Percentiles rank a stretch among this genome's conserved stretches.
Conservation (phyloP, 1,284 basidiomycete genomes). For the Tremellales sp. region DNA sequence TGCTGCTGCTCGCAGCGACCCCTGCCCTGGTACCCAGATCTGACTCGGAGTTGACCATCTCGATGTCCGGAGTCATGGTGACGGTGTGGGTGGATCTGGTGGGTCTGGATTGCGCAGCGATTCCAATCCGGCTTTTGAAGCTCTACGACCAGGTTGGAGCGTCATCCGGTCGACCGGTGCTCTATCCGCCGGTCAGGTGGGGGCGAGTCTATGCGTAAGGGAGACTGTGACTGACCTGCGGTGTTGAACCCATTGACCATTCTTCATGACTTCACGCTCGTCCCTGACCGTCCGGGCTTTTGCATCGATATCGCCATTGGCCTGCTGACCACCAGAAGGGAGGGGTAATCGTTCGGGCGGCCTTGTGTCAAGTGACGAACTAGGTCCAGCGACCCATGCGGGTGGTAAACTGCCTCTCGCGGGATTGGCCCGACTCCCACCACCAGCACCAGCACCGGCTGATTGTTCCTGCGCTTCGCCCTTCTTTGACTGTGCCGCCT, state of each 20-base stretch:
- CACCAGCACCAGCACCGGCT: constrained; percentile 7
- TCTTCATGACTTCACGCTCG: constrained; percentile 68
- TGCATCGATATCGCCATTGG: constrained; percentile 7
- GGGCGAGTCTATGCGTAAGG: not conserved
- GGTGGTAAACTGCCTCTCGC: constrained; percentile 72
- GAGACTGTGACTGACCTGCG: constrained; percentile 51
- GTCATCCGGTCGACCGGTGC: constrained; percentile 81
- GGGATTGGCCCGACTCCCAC: constrained; percentile 55
- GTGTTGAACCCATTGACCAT: constrained; percentile 76
- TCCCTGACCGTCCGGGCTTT: constrained; percentile 18
- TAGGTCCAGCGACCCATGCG: constrained; percentile 31
- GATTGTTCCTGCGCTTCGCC: constrained; percentile 8
- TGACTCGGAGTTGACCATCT: no score
- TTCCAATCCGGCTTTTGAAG: constrained; percentile 85
- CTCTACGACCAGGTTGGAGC: constrained; percentile 74
- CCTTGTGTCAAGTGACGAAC: constrained; percentile 4
- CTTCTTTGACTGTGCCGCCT: constrained; percentile 14
- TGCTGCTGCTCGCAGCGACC: no score
- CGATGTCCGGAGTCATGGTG: no score
- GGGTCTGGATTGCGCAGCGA: constrained; percentile 44
- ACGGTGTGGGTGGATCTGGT: no score
- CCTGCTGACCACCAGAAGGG: constrained; percentile 1
- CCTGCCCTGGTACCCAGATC: no score
- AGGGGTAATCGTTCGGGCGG: constrained; percentile 10
- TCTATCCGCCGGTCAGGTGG: constrained; percentile 16